Percentiles rank a stretch among this genome's conserved stretches.
phyloP scores from a whole-genome alignment of 106 monocot species.

The Platanthera zijinensis region DNA sequence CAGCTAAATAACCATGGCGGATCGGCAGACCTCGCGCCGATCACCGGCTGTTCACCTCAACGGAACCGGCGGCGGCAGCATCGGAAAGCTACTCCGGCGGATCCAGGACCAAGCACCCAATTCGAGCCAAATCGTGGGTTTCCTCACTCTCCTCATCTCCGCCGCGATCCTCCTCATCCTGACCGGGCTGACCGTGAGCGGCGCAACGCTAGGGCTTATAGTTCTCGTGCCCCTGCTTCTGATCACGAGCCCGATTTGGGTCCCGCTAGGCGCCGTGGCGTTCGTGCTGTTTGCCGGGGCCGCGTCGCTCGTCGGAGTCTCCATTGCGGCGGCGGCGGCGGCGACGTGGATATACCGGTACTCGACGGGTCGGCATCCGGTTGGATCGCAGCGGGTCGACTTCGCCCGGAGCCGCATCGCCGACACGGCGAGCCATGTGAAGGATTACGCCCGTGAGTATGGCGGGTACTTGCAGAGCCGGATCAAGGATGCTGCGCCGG shows the following conservation, averaged over 20 bases:
- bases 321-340: slow-evolving; percentile 25
- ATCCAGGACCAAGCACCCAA: slow-evolving; percentile 41
- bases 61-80: neutral
- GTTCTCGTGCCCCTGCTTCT: slow-evolving; percentile 43
- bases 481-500: slow-evolving; percentile 72
- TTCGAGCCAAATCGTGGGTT: slow-evolving; percentile 52
- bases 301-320: slow-evolving; percentile 20
- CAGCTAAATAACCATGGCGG: slow-evolving; percentile 6
- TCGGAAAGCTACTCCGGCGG: slow-evolving; percentile 14
- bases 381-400: slow-evolving; percentile 46
- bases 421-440: slow-evolving; percentile 52
- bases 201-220: slow-evolving; percentile 22
- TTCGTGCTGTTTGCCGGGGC: slow-evolving; percentile 23
- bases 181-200: slow-evolving; percentile 40
- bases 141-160: slow-evolving; percentile 50
- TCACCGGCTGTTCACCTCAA: neutral
- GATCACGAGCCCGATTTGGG: slow-evolving; percentile 59
- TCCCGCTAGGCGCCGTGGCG: slow-evolving; percentile 28
- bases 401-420: slow-evolving; percentile 56
- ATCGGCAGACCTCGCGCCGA: neutral
- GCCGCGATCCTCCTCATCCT: slow-evolving; percentile 58
- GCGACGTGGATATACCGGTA: slow-evolving; percentile 67
- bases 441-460: slow-evolving; percentile 61
- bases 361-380: slow-evolving; percentile 50
- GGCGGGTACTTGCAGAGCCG: slow-evolving; percentile 35